Conservation (phyloP, 352 stramenopile genomes). For the Phytophthora sansomeana region DNA sequence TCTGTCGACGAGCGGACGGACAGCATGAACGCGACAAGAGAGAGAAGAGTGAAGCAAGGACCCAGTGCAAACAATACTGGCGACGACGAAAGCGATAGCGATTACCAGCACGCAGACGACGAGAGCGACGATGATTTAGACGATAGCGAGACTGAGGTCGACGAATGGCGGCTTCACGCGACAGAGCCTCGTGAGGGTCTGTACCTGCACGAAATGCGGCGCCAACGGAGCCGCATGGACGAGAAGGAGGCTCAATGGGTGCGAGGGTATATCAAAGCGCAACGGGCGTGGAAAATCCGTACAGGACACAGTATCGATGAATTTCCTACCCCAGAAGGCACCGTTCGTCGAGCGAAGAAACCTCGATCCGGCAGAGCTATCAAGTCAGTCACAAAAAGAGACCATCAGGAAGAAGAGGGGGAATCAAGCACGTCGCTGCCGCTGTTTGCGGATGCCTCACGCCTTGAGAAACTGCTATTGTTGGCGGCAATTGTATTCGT, state of each 20-base stretch:
- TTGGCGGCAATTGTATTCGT: slow-evolving; percentile 27
- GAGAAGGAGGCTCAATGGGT: slow-evolving; percentile 37
- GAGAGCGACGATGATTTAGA: slow-evolving; percentile 29
- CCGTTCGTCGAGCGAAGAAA: slow-evolving; percentile 7
- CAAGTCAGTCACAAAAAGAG: not conserved
- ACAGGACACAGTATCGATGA: slow-evolving; percentile 39
- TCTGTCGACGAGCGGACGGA: not conserved
- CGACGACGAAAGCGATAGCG: slow-evolving; percentile 40
- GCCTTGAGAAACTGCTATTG: slow-evolving; percentile 25
- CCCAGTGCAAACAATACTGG: not conserved
- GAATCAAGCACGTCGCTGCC: not conserved
- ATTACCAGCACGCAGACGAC: slow-evolving; percentile 16
- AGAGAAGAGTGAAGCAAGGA: not conserved
- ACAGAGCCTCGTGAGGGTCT: slow-evolving; percentile 33
- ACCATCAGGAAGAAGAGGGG: slow-evolving; percentile 15
- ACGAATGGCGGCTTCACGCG: slow-evolving; percentile 38
- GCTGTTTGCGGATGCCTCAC: slow-evolving; percentile 4
- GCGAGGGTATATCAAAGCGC: slow-evolving; percentile 36
- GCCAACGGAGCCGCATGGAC: slow-evolving; percentile 28
- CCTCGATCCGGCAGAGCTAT: not conserved
- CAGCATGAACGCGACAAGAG: not conserved
- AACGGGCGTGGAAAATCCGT: slow-evolving; percentile 28
- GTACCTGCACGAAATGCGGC: slow-evolving; percentile 38
- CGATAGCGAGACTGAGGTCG: slow-evolving; percentile 35
- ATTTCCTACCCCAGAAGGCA: slow-evolving; percentile 20